A percentile compares a stretch with the other conserved stretches of the same genome.
Conservation (phyloP, 116 monocot genomes). For the Zostera marina region DNA sequence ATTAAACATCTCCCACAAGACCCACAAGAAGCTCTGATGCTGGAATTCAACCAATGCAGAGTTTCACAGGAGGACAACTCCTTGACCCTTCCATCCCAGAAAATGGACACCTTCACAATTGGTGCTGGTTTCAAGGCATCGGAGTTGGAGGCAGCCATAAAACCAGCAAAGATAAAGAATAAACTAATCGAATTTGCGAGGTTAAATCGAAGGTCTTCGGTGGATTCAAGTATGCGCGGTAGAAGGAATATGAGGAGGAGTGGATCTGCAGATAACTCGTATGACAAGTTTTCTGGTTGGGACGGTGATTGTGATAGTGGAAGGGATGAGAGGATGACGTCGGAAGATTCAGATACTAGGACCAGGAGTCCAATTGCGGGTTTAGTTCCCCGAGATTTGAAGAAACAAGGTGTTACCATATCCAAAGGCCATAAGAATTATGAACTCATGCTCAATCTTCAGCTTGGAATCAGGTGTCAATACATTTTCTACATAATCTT, state of each 20-base stretch:
- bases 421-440: constrained; percentile 54
- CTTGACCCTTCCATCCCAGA: constrained; percentile 55
- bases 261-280: too few species aligned
- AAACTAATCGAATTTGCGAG: constrained; percentile 2
- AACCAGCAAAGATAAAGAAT: constrained; percentile 16
- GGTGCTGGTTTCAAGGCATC: not conserved
- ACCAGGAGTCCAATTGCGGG: constrained; percentile 6
- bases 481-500: not conserved
- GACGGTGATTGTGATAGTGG: not conserved
- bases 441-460: constrained; percentile 68
- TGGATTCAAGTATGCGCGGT: not conserved
- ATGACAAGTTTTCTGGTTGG: too few species aligned
- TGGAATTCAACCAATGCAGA: constrained; percentile 18
- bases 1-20: constrained; percentile 1
- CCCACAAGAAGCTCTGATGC: constrained; percentile 17
- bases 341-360: not conserved
- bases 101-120: constrained; percentile 8
- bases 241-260: not conserved
- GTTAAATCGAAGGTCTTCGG: constrained; percentile 11
- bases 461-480: constrained; percentile 42
- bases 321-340: not conserved
- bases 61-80: constrained; percentile 20
- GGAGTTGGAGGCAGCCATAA: not conserved
- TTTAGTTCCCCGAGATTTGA: constrained; percentile 24
- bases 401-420: constrained; percentile 58